These are phyloP conservation scores for Plasmopara halstedii DNA, from an alignment of 352 stramenopile species.

Conservation along the genomic window DNA sequence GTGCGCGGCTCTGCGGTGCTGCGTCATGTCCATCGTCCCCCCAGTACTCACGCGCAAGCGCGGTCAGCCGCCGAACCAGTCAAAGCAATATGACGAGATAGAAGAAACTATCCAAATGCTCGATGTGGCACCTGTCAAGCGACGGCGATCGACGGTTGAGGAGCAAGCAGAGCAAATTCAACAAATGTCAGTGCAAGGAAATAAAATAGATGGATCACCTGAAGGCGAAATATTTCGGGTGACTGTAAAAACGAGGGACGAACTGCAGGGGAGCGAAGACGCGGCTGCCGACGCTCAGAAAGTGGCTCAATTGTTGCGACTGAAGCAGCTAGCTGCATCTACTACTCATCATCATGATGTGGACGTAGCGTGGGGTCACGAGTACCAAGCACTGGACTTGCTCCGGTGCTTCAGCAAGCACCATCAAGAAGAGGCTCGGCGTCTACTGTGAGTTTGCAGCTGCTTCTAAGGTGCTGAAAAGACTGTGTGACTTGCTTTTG, in stretches of 20 bases:
- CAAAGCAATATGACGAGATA: conserved; percentile 9
- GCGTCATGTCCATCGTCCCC: conserved; percentile 15
- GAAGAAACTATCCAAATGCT: conserved; percentile 13
- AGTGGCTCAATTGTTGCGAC: conserved; percentile 28
- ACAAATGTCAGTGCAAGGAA: conserved; percentile 11
- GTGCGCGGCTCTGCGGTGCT: conserved; percentile 21
- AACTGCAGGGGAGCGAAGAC: conserved; percentile 35
- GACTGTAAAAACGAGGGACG: conserved; percentile 33
- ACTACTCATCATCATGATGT: conserved; percentile 1
- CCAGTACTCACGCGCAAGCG: conserved; percentile 14
- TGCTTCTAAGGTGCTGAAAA: conserved; percentile 1
- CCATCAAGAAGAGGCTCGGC: conserved; percentile 21
- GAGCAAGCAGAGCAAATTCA: conserved; percentile 2
- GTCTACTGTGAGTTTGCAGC: conserved; percentile 22
- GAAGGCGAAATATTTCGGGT: conserved; percentile 56
- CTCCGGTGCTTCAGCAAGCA: conserved; percentile 33
- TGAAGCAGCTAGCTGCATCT: conserved; percentile 5
- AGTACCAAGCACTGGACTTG: conserved; percentile 39
- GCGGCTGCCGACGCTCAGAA: conserved; percentile 19
- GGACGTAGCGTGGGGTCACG: conserved; percentile 29
- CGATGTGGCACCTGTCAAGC: conserved; percentile 19
- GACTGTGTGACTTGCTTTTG: conserved; percentile 4
- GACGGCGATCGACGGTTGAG: conserved; percentile 17
- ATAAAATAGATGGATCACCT: conserved; percentile 36
- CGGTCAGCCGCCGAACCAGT: conserved; percentile 4